Conservation (phyloP, 805 yeast genomes). For the Sugiyamaella americana region DNA sequence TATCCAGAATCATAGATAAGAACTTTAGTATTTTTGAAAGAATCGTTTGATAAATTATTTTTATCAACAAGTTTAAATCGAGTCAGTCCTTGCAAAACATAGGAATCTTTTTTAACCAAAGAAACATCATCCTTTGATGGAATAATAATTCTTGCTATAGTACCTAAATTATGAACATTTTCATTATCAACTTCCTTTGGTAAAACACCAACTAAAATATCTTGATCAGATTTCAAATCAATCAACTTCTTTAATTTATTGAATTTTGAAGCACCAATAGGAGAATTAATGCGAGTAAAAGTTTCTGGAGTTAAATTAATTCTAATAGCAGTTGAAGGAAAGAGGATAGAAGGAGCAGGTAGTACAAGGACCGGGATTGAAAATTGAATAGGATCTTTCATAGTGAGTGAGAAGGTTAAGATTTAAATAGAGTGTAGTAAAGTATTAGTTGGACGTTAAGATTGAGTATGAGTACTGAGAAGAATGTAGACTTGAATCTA, state of each 20-base stretch:
- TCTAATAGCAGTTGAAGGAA: conserved; percentile 14
- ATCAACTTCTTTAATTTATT: conserved; percentile 2
- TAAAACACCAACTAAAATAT: conserved; percentile 8
- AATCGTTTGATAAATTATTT: neutral
- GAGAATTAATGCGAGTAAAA: neutral
- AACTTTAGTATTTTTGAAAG: neutral
- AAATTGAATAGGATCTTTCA: conserved; percentile 5
- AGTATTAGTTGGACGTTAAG: too few relatives aligned
- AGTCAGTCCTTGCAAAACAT: conserved; percentile 18
- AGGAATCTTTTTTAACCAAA: conserved; percentile 3
- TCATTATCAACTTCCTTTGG: conserved; percentile 2
- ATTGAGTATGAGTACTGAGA: too few relatives aligned
- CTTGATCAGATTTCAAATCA: conserved; percentile 7
- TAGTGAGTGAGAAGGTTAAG: too few relatives aligned
- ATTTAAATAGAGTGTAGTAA: too few relatives aligned
- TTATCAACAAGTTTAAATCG: conserved; percentile 12
- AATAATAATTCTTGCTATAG: conserved; percentile 20
- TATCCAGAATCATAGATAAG: conserved; percentile 5
- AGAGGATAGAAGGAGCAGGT: conserved; percentile 11
- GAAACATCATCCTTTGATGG: neutral
- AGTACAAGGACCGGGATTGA: conserved; percentile 9
- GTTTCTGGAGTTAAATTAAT: conserved; percentile 7
- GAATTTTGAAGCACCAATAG: conserved; percentile 3
- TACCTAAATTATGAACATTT: conserved; percentile 17
- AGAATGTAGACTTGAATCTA: too few relatives aligned